Evolutionary conservation across 2,329 filamentous ascomycete genomes (phyloP), one percentile per base, ranked within the genome.

Genomic region (Exutisphaerella laricina): DNA sequence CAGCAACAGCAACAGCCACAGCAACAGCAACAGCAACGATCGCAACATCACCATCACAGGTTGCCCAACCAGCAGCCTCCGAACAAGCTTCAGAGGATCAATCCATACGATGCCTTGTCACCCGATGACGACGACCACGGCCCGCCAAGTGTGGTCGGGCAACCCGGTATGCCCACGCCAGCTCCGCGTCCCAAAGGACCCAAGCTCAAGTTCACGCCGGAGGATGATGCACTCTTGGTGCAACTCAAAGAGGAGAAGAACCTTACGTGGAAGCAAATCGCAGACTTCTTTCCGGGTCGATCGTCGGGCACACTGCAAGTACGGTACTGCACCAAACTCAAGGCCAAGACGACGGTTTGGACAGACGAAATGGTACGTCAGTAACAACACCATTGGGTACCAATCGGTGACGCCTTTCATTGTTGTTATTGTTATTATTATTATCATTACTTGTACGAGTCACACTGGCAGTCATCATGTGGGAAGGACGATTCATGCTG

Each of bases 201-300:
- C 5, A 96, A 95, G 68, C 74, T 94, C 55, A 95, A 95, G 66
- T 96, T 96, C 61, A 95, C 88, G 1, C 81, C 86, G 7, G 88
- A 94, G 64, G 89, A 96, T 62, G 89, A 96, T 65, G 82, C 85
- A 54, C 70, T 94, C 35, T 73, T 96, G 41, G 82, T 95, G 43
- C 86, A 94, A 60, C 71, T 96, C 49, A 96, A 96, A 66, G 89
- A 96, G 67, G 89, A 92, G 60, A 94, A 92, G 66, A 89, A 87
- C 60, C 72, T 96, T 61, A 94, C 89, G 4, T 96, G 89, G 89
- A 95, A 94, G 68, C 89, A 96, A 71, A 96, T 96, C 59, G 87
- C 88, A 43, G 89, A 95, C 61, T 95, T 95, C 68, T 96, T 96
- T 57, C 89, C 89, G 1, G 89, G 88, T 1, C 76, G 89, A 45